Conservation (phyloP, 2,329 filamentous ascomycete species). For the Plenodomus lindquistii region DNA sequence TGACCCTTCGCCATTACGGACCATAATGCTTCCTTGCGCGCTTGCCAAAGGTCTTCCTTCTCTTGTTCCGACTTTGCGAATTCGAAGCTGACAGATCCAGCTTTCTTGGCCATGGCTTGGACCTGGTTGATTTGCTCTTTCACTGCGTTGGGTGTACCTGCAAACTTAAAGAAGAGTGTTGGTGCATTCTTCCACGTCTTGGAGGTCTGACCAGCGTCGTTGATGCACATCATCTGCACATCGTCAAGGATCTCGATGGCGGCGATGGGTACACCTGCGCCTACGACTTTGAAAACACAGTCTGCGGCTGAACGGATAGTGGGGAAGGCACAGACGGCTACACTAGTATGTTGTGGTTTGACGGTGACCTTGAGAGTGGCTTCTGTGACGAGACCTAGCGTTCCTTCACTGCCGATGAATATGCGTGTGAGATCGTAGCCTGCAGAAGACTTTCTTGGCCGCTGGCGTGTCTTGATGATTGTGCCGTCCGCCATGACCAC, state of each 20-base stretch:
- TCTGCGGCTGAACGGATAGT: conserved; percentile 72
- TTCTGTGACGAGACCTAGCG: conserved; percentile 87
- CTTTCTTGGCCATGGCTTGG: conserved; percentile 60
- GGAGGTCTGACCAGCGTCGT: conserved; percentile 65
- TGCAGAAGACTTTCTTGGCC: conserved; percentile 85
- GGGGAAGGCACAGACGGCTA: conserved; percentile 72
- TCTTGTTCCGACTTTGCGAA: conserved; percentile 69
- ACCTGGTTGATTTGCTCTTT: conserved; percentile 78
- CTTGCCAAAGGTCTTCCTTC: conserved; percentile 72
- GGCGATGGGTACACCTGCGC: conserved; percentile 79
- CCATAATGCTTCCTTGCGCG: conserved; percentile 75
- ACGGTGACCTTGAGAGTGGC: conserved; percentile 85
- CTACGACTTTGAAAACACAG: conserved; percentile 80
- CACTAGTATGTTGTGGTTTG: conserved; percentile 76
- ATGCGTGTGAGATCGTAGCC: conserved; percentile 90
- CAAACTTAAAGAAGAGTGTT: conserved; percentile 77
- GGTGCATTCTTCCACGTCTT: conserved; percentile 70
- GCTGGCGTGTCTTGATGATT: conserved; percentile 83
- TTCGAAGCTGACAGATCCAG: conserved; percentile 69
- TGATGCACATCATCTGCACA: conserved; percentile 80
- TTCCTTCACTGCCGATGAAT: conserved; percentile 90
- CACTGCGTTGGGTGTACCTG: conserved; percentile 68
- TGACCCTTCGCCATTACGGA: conserved; percentile 68
- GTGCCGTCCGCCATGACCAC: conserved; percentile 91
- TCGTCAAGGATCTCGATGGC: conserved; percentile 94